Conservation (phyloP, 305 asterid species). For the Galium porrigens region DNA sequence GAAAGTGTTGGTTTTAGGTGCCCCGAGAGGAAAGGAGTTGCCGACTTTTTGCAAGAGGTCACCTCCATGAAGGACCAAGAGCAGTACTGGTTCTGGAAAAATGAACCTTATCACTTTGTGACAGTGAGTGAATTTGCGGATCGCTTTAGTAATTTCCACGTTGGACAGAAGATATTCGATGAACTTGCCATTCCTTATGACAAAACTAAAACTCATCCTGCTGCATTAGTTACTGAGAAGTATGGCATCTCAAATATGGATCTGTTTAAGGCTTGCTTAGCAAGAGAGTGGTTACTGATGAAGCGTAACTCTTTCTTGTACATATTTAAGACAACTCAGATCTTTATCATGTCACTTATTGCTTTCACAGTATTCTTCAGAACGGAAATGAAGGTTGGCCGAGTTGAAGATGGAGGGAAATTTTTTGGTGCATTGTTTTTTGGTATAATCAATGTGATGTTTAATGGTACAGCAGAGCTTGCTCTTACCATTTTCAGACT, state of each 20-base stretch:
- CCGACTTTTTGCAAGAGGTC: slow-evolving; percentile 88
- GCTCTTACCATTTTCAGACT: slow-evolving; percentile 59
- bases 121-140: slow-evolving; percentile 57
- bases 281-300: slow-evolving; percentile 82
- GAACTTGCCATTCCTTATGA: slow-evolving; percentile 62
- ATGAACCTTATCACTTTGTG: slow-evolving; percentile 46
- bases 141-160: slow-evolving; percentile 48
- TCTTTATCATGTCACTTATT: slow-evolving; percentile 65
- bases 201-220: slow-evolving; percentile 56
- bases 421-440: slow-evolving; percentile 72
- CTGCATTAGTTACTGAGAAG: slow-evolving; percentile 70
- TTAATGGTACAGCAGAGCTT: slow-evolving; percentile 79
- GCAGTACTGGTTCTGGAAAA: slow-evolving; percentile 67
- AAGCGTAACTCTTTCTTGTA: slow-evolving; percentile 68
- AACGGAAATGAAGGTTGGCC: slow-evolving; percentile 67
- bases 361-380: slow-evolving; percentile 75
- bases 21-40: slow-evolving; percentile 84
- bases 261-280: slow-evolving; percentile 57
- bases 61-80: slow-evolving; percentile 81
- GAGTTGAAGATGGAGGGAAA: slow-evolving; percentile 48
- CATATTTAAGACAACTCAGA: slow-evolving; percentile 71
- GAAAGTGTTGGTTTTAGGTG: slow-evolving; percentile 75
- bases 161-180: slow-evolving; percentile 49
- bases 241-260: slow-evolving; percentile 73
- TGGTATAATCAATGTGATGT: slow-evolving; percentile 70